Conservation (phyloP, 305 asterid species). For the Solanum hybrid region DNA sequence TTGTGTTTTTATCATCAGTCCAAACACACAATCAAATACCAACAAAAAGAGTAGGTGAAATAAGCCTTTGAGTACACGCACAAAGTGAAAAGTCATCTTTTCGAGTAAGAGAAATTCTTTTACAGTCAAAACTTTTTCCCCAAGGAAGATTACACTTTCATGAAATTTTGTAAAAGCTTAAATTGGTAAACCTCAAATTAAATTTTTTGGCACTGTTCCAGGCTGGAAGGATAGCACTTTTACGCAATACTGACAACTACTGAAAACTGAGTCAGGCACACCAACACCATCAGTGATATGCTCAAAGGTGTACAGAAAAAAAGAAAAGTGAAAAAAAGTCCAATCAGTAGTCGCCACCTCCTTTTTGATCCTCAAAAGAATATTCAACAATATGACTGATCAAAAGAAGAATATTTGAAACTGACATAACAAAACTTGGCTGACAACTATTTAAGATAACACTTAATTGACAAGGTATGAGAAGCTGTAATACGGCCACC, state of each 20-base stretch:
- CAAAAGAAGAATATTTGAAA: background rate
- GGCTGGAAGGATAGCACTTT: background rate
- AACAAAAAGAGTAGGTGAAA: background rate
- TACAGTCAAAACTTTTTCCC: background rate
- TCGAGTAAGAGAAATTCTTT: background rate
- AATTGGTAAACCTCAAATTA: background rate
- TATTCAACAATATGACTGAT: background rate
- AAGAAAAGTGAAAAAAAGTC: background rate
- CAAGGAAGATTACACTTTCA: background rate
- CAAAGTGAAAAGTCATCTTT: background rate
- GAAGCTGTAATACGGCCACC: background rate
- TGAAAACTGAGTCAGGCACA: background rate
- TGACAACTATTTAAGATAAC: background rate
- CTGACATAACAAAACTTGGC: background rate
- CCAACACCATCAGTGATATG: background rate
- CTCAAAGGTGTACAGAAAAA: background rate
- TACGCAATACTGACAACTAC: background rate
- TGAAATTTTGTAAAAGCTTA: background rate
- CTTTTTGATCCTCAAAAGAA: background rate
- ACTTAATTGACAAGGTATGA: background rate
- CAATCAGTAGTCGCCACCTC: background rate
- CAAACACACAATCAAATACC: background rate
- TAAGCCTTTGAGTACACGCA: background rate
- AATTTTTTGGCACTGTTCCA: background rate
- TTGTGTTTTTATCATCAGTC: background rate